These are phyloP conservation scores for Eudorina sp. DNA, from an alignment of 139 green algal genomes.

Conservation along the genomic window DNA sequence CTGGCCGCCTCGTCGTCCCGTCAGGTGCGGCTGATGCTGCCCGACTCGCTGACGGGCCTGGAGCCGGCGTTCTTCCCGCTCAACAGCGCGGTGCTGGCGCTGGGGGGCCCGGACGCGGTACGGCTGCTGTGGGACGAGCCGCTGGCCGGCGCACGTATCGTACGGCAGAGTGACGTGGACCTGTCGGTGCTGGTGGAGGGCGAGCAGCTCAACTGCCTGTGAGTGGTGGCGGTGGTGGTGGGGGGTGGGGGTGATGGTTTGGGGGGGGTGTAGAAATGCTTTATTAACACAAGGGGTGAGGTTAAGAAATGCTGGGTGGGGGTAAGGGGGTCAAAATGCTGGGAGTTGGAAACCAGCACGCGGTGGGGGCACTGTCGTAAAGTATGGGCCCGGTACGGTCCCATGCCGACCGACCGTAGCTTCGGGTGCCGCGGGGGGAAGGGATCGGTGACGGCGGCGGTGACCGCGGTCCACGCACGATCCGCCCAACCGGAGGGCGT, in stretches of 20 bases:
- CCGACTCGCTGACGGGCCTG: background rate
- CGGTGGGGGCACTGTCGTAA: background rate
- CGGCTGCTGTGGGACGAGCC: conserved; percentile 38
- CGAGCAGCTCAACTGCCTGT: conserved; percentile 30
- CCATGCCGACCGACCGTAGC: background rate
- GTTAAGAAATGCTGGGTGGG: background rate
- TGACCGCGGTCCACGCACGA: too few relatives aligned
- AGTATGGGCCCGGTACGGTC: background rate
- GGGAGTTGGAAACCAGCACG: background rate
- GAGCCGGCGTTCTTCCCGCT: conserved; percentile 17
- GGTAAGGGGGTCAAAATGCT: background rate
- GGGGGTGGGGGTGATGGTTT: background rate
- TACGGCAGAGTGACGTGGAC: conserved; percentile 44
- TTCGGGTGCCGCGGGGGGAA: too few relatives aligned
- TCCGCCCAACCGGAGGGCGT: too few relatives aligned
- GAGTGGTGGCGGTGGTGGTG: background rate
- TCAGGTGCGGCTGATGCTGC: conserved; percentile 19
- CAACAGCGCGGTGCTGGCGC: conserved; percentile 15
- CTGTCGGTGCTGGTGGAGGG: conserved; percentile 23
- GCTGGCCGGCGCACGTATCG: background rate
- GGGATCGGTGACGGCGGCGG: too few relatives aligned
- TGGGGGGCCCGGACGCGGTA: conserved; percentile 4
- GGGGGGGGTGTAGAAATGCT: background rate
- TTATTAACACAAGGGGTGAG: background rate
- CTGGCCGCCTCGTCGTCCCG: too few relatives aligned